phyloP scores from a whole-genome alignment of 352 stramenopile species.

The Globisporangium nagaii region DNA sequence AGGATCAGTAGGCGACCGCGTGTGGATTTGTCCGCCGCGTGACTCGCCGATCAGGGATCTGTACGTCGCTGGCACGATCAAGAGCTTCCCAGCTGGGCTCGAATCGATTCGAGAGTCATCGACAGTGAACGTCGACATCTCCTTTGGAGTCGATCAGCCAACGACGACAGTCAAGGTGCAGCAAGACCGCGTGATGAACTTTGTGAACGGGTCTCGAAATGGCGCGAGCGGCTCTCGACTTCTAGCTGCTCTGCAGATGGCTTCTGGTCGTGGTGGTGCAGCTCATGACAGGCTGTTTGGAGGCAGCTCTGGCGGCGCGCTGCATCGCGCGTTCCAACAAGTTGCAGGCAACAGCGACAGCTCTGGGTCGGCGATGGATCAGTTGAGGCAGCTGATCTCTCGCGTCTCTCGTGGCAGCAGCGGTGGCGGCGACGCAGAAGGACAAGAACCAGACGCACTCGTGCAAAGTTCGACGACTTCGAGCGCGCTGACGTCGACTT shows the following conservation, averaged over 20 bases:
- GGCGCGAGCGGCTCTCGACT: slow-evolving; percentile 38
- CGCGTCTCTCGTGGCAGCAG: slow-evolving; percentile 14
- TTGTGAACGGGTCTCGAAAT: slow-evolving; percentile 27
- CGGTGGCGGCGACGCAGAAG: not conserved
- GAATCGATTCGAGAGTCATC: slow-evolving; percentile 39
- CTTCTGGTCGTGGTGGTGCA: slow-evolving; percentile 12
- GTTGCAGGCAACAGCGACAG: slow-evolving; percentile 16
- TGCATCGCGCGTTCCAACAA: slow-evolving; percentile 37
- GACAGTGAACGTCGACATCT: slow-evolving; percentile 47
- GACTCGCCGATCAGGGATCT: slow-evolving; percentile 27
- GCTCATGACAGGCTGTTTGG: slow-evolving; percentile 14
- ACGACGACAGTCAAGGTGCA: slow-evolving; percentile 44
- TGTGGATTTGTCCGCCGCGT: slow-evolving; percentile 50
- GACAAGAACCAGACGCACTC: not conserved
- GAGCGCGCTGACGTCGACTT: not conserved
- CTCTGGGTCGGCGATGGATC: slow-evolving; percentile 32
- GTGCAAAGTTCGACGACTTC: not conserved
- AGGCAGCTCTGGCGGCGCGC: slow-evolving; percentile 3
- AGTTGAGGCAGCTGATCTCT: slow-evolving; percentile 50
- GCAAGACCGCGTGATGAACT: slow-evolving; percentile 56
- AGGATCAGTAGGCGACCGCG: slow-evolving; percentile 52
- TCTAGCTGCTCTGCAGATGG: slow-evolving; percentile 51
- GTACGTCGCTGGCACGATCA: slow-evolving; percentile 52
- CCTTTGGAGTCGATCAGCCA: slow-evolving; percentile 30
- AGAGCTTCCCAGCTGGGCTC: slow-evolving; percentile 48